Evolutionary conservation across 306 rosid species (phyloP).

Genomic region (Begonia masoniana): DNA sequence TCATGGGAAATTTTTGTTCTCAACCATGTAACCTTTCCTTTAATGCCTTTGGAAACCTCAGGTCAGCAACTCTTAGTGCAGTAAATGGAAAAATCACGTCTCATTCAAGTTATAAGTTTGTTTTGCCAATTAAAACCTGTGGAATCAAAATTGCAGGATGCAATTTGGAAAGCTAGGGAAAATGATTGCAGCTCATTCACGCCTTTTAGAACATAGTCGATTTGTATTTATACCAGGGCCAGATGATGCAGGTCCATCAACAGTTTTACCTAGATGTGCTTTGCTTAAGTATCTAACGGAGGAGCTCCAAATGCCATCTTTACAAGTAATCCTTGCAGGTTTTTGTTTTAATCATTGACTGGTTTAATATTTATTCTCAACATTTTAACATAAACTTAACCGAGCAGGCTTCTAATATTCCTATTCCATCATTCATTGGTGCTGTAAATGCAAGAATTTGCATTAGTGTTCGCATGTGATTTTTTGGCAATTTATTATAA

Average conservation of each 20-base stretch:
- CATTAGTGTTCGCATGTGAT: no score
- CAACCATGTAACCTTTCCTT: constrained; percentile 80
- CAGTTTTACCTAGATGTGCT: constrained; percentile 62
- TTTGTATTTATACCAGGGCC: constrained; percentile 95
- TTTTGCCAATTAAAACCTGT: constrained; percentile 3
- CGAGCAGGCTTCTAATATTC: no score
- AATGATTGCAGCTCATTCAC: constrained; percentile 59
- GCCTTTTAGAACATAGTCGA: constrained; percentile 49
- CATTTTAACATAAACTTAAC: no score
- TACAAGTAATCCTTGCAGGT: constrained; percentile 96
- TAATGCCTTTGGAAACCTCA: constrained; percentile 54
- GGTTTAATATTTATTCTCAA: constrained; percentile 1
- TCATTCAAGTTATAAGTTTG: background rate
- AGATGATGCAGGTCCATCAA: constrained; percentile 92
- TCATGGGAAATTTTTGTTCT: constrained; percentile 93
- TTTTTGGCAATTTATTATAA: no score
- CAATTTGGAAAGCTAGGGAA: constrained; percentile 83
- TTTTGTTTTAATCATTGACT: constrained; percentile 8
- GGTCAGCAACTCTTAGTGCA: constrained; percentile 24
- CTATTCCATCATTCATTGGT: no score
- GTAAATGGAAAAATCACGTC: no score
- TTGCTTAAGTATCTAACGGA: constrained; percentile 72
- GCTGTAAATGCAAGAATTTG: no score
- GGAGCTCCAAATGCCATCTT: constrained; percentile 83
- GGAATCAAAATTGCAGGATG: constrained; percentile 30